Base-by-base conservation (phyloP, 805 yeast species). In the Hanseniaspora meyeri region DNA sequence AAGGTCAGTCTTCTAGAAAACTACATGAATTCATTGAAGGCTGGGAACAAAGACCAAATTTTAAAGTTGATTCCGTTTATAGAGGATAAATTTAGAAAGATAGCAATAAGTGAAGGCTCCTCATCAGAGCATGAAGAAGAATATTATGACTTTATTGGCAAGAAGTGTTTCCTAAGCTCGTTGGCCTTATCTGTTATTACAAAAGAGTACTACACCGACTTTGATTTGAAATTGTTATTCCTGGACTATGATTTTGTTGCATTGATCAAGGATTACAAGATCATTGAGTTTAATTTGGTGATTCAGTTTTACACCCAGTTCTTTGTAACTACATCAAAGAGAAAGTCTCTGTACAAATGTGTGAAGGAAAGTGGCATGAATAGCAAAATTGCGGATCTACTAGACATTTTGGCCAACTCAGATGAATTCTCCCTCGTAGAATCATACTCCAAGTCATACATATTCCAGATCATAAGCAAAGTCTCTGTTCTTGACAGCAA, bases 261-360 rank as follows among this genome's bases (percentile, higher is more conserved):
- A 8, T 38, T 43, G 32, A 37, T 52, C 4, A 27, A 45, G n/a
- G 34, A 52, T 6, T 52, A 43, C 19, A 45, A 45, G 5, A 52
- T 52, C 16, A 52, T 52, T 17, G 56, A 52, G 45, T 52, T 52
- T 31, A 52, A 43, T 16, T 37, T 52, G 39, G 56, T 47, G 17
- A 52, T 52, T 19, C 48, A 43, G 10, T 52, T 52, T n/a, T 52
- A 45, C 24, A 52, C 46, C 17, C 50, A 52, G 17, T 45, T 52
- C 31, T 52, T 52, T n/a, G 29, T 31, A 20, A 45, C 50, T 3
- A 36, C 47, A 14, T 29, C 47, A 10, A 52, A 52, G 20, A 43
- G 56, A 45, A 52, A 52, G 39, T 52, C 56, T 12, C 29, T 52
- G 32, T 52, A 52, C 38, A 52, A 45, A 29, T 19, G 32, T 52